These are phyloP conservation scores for Laetiporus sulphureus DNA, from an alignment of 1,284 basidiomycete species.

Conservation along the genomic window DNA sequence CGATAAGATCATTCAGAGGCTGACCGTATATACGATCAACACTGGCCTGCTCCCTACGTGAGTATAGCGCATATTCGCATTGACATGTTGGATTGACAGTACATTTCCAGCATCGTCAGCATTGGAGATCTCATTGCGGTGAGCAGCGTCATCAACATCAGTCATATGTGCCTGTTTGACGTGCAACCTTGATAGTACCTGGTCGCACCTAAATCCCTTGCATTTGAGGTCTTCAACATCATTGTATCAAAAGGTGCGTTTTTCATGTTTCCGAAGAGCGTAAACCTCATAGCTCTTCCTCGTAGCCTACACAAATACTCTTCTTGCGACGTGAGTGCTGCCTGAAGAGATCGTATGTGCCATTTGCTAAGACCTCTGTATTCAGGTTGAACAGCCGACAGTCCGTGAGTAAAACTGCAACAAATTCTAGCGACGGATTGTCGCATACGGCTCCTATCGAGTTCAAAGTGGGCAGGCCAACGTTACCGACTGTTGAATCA, in stretches of 20 bases:
- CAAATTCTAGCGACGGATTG: no score
- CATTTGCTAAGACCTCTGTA: no score
- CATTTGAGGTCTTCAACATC: neutral
- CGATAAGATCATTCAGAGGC: neutral
- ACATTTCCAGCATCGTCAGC: neutral
- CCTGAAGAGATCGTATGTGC: no score
- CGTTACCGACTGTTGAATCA: no score
- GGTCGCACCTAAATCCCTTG: neutral
- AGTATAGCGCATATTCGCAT: neutral
- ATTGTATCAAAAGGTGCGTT: constrained; percentile 1
- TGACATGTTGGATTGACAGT: neutral
- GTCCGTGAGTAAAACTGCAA: no score
- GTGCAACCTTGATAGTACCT: neutral
- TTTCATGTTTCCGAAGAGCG: no score
- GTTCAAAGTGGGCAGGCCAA: no score
- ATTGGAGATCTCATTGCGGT: neutral
- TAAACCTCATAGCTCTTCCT: no score
- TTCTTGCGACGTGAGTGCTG: no score
- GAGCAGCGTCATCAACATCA: neutral
- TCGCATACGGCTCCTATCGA: no score
- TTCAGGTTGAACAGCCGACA: no score
- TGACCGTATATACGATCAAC: constrained; percentile 1
- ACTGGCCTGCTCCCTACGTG: neutral
- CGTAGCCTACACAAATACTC: no score
- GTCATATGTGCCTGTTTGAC: neutral